A percentile compares a stretch with the other conserved stretches of the same genome.
Evolutionary conservation across 306 rosid genomes (phyloP).

Genomic region (Biancaea sappan): DNA sequence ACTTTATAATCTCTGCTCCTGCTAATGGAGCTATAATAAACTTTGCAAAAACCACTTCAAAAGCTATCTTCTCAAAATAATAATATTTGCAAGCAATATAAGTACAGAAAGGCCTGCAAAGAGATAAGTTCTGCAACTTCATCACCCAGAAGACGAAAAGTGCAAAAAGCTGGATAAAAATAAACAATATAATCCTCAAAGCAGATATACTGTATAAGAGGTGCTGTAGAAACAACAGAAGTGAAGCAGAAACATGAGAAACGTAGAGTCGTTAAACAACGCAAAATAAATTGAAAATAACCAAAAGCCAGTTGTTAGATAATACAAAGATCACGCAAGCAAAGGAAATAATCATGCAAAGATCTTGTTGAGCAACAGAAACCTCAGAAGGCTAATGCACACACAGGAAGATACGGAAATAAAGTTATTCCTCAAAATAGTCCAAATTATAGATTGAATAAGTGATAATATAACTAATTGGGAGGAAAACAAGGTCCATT

Average conservation of each 20-base stretch:
- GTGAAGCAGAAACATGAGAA: neutral
- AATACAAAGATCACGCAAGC: neutral
- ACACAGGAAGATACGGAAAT: neutral
- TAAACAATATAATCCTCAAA: neutral
- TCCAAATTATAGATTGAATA: neutral
- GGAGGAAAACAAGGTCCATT: neutral
- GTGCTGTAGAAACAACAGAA: neutral
- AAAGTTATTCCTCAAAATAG: neutral
- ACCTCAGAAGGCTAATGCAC: neutral
- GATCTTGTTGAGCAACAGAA: neutral
- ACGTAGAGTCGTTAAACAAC: neutral
- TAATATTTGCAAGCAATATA: neutral
- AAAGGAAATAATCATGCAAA: constrained; percentile 19
- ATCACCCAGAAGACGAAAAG: neutral
- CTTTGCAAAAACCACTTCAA: neutral
- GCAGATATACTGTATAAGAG: neutral
- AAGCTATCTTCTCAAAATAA: neutral
- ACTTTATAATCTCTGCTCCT: neutral
- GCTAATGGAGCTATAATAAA: neutral
- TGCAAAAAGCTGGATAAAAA: constrained; percentile 3
- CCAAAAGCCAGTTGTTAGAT: neutral
- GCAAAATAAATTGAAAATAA: neutral
- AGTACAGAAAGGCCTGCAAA: constrained; percentile 3
- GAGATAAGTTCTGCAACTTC: constrained; percentile 3
- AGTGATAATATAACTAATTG: neutral